phyloP scores from a whole-genome alignment of 257 asterid species.

The Paraleonurus japonicus region DNA sequence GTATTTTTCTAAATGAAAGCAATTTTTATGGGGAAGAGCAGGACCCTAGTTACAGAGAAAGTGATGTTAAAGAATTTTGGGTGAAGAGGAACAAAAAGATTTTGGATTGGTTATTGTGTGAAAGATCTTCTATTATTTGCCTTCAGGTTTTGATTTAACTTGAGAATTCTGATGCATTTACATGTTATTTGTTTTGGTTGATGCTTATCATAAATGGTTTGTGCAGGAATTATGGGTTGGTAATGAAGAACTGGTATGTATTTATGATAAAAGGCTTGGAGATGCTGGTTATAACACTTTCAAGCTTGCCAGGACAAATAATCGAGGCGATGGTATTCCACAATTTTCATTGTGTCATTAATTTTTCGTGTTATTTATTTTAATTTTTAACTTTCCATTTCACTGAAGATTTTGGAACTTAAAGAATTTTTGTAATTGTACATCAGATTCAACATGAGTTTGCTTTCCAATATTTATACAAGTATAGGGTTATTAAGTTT shows the following conservation, averaged over 20 bases:
- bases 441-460: no score
- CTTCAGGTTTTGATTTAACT: slow-evolving; percentile 65
- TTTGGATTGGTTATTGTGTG: slow-evolving; percentile 86
- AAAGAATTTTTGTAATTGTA: no score
- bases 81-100: slow-evolving; percentile 74
- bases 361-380: not conserved
- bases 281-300: slow-evolving; percentile 79
- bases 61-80: slow-evolving; percentile 81
- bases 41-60: slow-evolving; percentile 85
- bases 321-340: slow-evolving; percentile 85
- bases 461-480: no score
- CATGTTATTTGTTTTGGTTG: slow-evolving; percentile 1
- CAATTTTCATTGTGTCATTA: not conserved
- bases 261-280: slow-evolving; percentile 84
- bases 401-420: not conserved
- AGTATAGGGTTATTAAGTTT: no score
- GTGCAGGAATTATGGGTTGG: slow-evolving; percentile 96
- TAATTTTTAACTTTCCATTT: not conserved
- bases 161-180: not conserved
- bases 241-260: slow-evolving; percentile 79
- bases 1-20: not conserved
- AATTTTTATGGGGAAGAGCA: slow-evolving; percentile 26
- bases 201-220: slow-evolving; percentile 2
- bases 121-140: slow-evolving; percentile 91
- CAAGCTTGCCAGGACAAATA: slow-evolving; percentile 87